Evolutionary conservation across 352 stramenopile genomes (phyloP).

Genomic region (Pythium volutum): DNA sequence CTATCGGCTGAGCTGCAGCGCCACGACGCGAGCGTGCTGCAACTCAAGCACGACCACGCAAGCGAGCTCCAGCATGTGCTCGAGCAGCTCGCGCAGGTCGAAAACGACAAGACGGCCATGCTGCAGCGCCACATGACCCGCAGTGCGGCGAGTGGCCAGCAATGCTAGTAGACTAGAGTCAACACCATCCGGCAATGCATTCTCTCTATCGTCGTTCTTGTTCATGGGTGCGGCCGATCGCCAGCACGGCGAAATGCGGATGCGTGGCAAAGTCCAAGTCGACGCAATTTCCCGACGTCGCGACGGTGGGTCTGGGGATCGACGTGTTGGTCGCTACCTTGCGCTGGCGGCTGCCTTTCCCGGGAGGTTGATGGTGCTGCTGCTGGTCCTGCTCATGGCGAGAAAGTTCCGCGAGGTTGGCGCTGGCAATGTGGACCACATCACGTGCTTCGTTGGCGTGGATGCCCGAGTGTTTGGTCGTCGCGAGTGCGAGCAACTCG

Average conservation of each 20-base stretch:
- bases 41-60: constrained; percentile 57
- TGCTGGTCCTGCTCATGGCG: constrained; percentile 38
- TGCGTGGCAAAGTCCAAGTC: constrained; percentile 62
- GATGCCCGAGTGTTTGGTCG: constrained; percentile 10
- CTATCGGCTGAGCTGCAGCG: constrained; percentile 40
- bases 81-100: constrained; percentile 52
- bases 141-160: constrained; percentile 1
- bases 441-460: constrained; percentile 48
- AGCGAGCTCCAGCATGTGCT: constrained; percentile 65
- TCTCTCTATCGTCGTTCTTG: constrained; percentile 18
- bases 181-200: no score
- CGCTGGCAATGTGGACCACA: constrained; percentile 57
- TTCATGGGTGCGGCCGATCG: constrained; percentile 27
- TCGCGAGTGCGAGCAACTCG: constrained; percentile 29
- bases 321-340: not conserved
- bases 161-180: not conserved
- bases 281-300: not conserved
- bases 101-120: constrained; percentile 66
- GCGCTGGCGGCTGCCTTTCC: constrained; percentile 2
- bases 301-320: constrained; percentile 7
- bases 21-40: constrained; percentile 42
- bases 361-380: constrained; percentile 12
- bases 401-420: constrained; percentile 59
- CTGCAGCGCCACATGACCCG: constrained; percentile 37
- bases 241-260: constrained; percentile 62